Evolutionary conservation across 2,329 filamentous ascomycete species (phyloP), one percentile per base, ranked within the genome.

Genomic region (Colletotrichum sansevieriae): DNA sequence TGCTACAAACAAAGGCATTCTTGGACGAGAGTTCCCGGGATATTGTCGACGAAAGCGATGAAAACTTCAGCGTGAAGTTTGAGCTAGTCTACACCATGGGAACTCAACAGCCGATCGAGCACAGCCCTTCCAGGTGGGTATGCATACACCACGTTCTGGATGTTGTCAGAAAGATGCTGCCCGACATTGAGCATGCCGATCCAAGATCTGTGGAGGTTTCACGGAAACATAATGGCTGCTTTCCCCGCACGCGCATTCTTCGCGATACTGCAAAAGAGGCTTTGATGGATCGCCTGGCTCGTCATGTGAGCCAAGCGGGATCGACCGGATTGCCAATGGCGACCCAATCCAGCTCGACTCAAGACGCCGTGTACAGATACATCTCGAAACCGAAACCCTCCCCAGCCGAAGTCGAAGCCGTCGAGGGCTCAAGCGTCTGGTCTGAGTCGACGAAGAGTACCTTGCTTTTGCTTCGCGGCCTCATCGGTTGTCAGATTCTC

Each of bases 1-100:
- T 88, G 13, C 68, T 85, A 0, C 18, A 74, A 0, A 81, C 77
- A 0, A 83, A 88, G n/a, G 25, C 77, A 0, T 85, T 82, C 70
- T 78, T 90, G 1, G 76, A 85, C 35, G 13, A 57, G 0, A 68
- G 76, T 2, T 80, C 83, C 0, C 79, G 88, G 0, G 88, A 91
- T 68, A 81, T 92, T 2, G 79, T 92, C 0, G 89, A 92, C 65
- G 89, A 92, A 75, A 89, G 86, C 44, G 90, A 92, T 55, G 88
- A 91, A 65, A 88, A 87, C 62, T 86, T 91, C 49, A 87, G 83
- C 49, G 81, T 84, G 4, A 87, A 85, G 54, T 90, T 89, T 44
- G 88, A 92, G 72, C 75, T 91, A 0, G 80, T 91, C 1, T 91
- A 92, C 65, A 90, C 88, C 0, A 84, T 91, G 72, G 90, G 89